These are phyloP conservation scores for Zygosaccharomyces gambellarensis DNA, from an alignment of 805 yeast species.

Conservation along the genomic window DNA sequence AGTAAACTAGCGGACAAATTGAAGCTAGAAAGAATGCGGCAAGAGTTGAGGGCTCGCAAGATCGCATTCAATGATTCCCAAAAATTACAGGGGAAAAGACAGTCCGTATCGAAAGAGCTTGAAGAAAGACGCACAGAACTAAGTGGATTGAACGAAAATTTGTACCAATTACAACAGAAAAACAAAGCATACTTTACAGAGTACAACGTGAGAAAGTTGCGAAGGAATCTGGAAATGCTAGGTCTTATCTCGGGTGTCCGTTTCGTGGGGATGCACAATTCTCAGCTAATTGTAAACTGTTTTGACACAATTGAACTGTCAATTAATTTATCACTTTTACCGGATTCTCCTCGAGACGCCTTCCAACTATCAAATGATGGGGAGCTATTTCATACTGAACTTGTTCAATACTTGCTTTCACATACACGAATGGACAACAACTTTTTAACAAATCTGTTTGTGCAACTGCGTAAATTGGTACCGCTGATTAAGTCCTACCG, in stretches of 20 bases:
- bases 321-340: conserved; percentile 4
- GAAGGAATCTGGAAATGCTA: conserved; percentile 8
- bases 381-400: conserved; percentile 1
- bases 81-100: conserved; percentile 4
- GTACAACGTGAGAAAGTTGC: conserved; percentile 12
- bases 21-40: conserved; percentile 16
- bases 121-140: conserved; percentile 3
- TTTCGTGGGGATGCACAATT: conserved; percentile 10
- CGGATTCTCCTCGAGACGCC: background rate
- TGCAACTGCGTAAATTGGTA: conserved; percentile 6
- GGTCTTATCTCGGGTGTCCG: conserved; percentile 17
- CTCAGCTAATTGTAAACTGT: conserved; percentile 9
- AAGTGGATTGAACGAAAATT: conserved; percentile 8
- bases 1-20: conserved; percentile 15
- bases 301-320: conserved; percentile 4
- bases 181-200: conserved; percentile 6
- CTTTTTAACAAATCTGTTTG: conserved; percentile 1
- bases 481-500: conserved; percentile 13
- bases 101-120: conserved; percentile 3
- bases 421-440: background rate
- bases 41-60: conserved; percentile 12
- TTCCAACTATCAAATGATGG: background rate
- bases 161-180: conserved; percentile 6
- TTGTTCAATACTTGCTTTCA: conserved; percentile 1
- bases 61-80: conserved; percentile 11